A percentile compares a stretch with the other conserved stretches of the same genome.
Conservation (phyloP, 2,329 filamentous ascomycete genomes). For the Myriosclerotinia duriaeana region DNA sequence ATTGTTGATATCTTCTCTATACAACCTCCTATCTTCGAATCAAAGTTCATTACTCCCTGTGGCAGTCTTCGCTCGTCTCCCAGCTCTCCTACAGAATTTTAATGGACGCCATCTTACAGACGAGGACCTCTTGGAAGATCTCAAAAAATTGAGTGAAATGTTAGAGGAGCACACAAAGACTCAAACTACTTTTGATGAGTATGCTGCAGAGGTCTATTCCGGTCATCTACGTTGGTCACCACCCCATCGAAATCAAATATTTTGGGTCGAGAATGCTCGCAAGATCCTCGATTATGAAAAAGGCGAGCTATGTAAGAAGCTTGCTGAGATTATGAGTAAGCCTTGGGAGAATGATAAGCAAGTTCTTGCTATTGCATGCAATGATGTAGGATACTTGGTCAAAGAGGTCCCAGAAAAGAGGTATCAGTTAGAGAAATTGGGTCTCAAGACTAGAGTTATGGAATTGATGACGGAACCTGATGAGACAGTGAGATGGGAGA, state of each 20-base stretch:
- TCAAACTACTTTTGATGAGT: conserved; percentile 49
- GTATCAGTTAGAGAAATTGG: conserved; percentile 62
- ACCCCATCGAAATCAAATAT: conserved; percentile 66
- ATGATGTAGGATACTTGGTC: conserved; percentile 69
- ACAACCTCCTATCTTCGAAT: conserved; percentile 76
- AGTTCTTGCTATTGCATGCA: conserved; percentile 71
- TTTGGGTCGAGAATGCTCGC: conserved; percentile 72
- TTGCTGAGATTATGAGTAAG: conserved; percentile 67
- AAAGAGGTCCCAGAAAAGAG: conserved; percentile 70
- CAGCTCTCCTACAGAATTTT: conserved; percentile 62
- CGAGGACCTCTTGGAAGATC: conserved; percentile 62
- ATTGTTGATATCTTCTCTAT: conserved; percentile 82
- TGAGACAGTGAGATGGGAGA: conserved; percentile 71
- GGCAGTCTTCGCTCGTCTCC: conserved; percentile 82
- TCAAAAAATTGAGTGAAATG: conserved; percentile 60
- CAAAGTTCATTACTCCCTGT: conserved; percentile 74
- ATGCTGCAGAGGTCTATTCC: conserved; percentile 66
- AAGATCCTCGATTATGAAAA: conserved; percentile 67
- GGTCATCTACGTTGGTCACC: conserved; percentile 75
- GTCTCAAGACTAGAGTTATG: conserved; percentile 69
- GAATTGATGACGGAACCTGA: conserved; percentile 70
- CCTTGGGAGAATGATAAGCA: conserved; percentile 70
- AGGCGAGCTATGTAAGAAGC: conserved; percentile 62
- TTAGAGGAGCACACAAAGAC: conserved; percentile 67
- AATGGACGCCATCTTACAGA: conserved; percentile 62